These are phyloP conservation scores for Rosellinia necatrix DNA, from an alignment of 2,329 filamentous ascomycete species.

Conservation along the genomic window DNA sequence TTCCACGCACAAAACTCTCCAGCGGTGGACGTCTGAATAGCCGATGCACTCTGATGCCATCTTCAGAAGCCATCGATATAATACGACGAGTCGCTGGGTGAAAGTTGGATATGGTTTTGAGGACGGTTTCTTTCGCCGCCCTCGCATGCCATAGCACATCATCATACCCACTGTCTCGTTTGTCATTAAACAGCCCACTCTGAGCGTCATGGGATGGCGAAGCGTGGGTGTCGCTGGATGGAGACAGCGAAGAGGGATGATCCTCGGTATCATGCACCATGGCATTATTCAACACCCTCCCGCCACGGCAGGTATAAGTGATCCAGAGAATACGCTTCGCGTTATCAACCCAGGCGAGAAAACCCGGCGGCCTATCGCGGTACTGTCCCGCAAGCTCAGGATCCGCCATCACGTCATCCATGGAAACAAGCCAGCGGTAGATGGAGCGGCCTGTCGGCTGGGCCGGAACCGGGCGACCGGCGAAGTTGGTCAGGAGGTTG, in stretches of 20 bases:
- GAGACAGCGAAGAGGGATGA: background rate
- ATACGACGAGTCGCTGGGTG: conserved; percentile 22
- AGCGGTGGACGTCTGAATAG: conserved; percentile 26
- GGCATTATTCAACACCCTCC: conserved; percentile 24
- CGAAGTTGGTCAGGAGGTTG: conserved; percentile 21
- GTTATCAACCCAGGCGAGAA: conserved; percentile 21
- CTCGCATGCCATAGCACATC: conserved; percentile 19
- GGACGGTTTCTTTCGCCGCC: conserved; percentile 14
- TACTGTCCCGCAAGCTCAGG: conserved; percentile 19
- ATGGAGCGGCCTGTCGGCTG: conserved; percentile 28
- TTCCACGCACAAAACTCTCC: conserved; percentile 27
- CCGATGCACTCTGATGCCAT: conserved; percentile 27
- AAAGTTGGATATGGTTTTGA: conserved; percentile 21
- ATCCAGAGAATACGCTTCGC: conserved; percentile 22
- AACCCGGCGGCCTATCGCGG: conserved; percentile 19
- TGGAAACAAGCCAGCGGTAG: conserved; percentile 30
- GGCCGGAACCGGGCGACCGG: conserved; percentile 11
- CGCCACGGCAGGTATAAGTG: conserved; percentile 25
- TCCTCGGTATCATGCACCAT: conserved; percentile 22
- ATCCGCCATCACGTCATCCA: conserved; percentile 21
- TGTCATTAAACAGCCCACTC: background rate
- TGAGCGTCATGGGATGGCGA: background rate
- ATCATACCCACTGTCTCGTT: background rate
- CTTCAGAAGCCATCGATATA: conserved; percentile 25
- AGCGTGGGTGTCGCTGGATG: background rate